Percentiles rank a stretch among this genome's conserved stretches.
Evolutionary conservation across 768 basidiomycete species (phyloP).

Genomic region (Agaricus blazei): DNA sequence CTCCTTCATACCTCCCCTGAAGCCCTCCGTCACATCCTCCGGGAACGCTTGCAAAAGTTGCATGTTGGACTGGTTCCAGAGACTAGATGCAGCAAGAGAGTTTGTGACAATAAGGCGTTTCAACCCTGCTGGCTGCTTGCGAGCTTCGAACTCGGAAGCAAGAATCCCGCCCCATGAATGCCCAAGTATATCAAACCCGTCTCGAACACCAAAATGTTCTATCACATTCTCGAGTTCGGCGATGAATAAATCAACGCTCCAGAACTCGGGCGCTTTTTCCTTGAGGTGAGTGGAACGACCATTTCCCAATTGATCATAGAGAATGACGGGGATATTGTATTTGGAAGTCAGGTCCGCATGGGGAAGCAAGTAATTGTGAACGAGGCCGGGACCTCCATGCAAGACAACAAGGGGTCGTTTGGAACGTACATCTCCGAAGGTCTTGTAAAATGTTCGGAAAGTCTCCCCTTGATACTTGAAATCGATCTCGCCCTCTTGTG

Average conservation of each 20-base stretch:
- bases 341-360: conserved; percentile 31
- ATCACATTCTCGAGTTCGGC: conserved; percentile 50
- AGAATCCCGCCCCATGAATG: conserved; percentile 61
- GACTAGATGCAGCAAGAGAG: conserved; percentile 21
- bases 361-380: conserved; percentile 39
- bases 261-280: conserved; percentile 40
- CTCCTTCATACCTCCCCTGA: conserved; percentile 16
- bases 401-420: conserved; percentile 36
- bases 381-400: conserved; percentile 47
- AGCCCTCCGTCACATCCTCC: conserved; percentile 13
- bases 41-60: conserved; percentile 17
- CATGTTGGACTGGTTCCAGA: conserved; percentile 21
- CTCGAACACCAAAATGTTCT: conserved; percentile 31
- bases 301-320: conserved; percentile 54
- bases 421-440: conserved; percentile 29
- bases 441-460: conserved; percentile 40
- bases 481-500: conserved; percentile 15
- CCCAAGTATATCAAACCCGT: conserved; percentile 41
- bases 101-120: conserved; percentile 28
- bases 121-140: conserved; percentile 36
- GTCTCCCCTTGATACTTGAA: conserved; percentile 15
- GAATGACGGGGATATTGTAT: conserved; percentile 36
- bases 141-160: conserved; percentile 32
- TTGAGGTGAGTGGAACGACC: conserved; percentile 47
- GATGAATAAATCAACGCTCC: conserved; percentile 46